A percentile compares a stretch with the other conserved stretches of the same genome.
Evolutionary conservation across 2,329 filamentous ascomycete species (phyloP).

Genomic region (Penicillium italicum): DNA sequence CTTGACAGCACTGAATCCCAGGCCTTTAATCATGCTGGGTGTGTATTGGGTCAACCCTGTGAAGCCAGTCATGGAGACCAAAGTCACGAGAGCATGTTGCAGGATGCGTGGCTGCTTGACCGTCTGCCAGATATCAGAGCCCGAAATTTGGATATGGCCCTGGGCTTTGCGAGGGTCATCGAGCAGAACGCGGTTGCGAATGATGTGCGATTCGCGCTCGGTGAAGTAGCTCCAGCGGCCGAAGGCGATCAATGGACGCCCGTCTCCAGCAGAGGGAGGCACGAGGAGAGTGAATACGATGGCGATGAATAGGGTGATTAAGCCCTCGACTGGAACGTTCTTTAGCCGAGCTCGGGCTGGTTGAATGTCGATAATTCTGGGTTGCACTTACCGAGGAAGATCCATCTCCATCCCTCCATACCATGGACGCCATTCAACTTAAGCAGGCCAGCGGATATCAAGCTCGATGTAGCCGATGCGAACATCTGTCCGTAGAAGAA

Average conservation of each 20-base stretch:
- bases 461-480: slow-evolving; percentile 43
- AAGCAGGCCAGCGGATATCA: slow-evolving; percentile 43
- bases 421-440: slow-evolving; percentile 50
- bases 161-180: slow-evolving; percentile 44
- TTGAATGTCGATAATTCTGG: background rate
- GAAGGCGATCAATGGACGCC: slow-evolving; percentile 34
- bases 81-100: slow-evolving; percentile 51
- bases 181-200: slow-evolving; percentile 41
- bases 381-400: slow-evolving; percentile 42
- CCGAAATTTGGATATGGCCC: slow-evolving; percentile 38
- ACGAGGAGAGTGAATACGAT: slow-evolving; percentile 42
- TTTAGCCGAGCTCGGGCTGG: too few relatives aligned
- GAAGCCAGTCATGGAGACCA: slow-evolving; percentile 47
- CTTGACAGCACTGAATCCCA: slow-evolving; percentile 50
- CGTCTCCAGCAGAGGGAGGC: slow-evolving; percentile 38
- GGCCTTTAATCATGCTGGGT: slow-evolving; percentile 52
- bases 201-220: slow-evolving; percentile 44
- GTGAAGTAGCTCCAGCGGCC: slow-evolving; percentile 45
- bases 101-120: slow-evolving; percentile 51
- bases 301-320: slow-evolving; percentile 48
- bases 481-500: slow-evolving; percentile 58
- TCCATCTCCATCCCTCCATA: slow-evolving; percentile 56
- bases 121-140: slow-evolving; percentile 35
- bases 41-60: slow-evolving; percentile 52
- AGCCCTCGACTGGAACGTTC: slow-evolving; percentile 45